A percentile compares a stretch with the other conserved stretches of the same genome.
phyloP scores from a whole-genome alignment of 352 stramenopile genomes.

The Vaucheria bursata region DNA sequence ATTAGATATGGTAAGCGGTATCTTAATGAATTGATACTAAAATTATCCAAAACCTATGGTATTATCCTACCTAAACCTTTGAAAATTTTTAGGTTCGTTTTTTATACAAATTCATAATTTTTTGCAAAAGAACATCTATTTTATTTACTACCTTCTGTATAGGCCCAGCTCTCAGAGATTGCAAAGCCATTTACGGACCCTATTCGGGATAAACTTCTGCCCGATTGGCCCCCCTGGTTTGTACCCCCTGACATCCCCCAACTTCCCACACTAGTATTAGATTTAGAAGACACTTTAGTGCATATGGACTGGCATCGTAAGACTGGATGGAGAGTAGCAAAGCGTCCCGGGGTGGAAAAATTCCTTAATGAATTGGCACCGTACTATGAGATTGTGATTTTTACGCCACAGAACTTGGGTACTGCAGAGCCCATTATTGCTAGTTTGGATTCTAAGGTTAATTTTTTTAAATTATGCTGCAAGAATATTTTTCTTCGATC shows the following conservation, averaged over 20 bases:
- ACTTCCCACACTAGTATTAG: slow-evolving; percentile 67
- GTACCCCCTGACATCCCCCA: slow-evolving; percentile 63
- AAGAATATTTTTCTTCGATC: too few species aligned
- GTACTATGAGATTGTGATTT: slow-evolving; percentile 81
- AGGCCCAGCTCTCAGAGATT: slow-evolving; percentile 10
- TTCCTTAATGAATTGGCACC: slow-evolving; percentile 68
- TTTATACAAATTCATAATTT: too few species aligned
- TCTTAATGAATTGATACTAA: too few species aligned
- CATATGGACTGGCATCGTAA: slow-evolving; percentile 64
- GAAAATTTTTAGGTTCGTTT: too few species aligned
- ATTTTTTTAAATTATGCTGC: too few species aligned
- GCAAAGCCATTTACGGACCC: slow-evolving; percentile 51
- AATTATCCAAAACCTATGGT: too few species aligned
- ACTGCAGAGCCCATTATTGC: slow-evolving; percentile 43
- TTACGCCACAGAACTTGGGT: slow-evolving; percentile 48
- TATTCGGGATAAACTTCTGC: slow-evolving; percentile 65
- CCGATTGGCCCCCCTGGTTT: slow-evolving; percentile 64
- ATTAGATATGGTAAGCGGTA: too few species aligned
- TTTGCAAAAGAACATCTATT: too few species aligned
- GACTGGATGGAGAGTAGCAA: slow-evolving; percentile 52
- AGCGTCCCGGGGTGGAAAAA: slow-evolving; percentile 69
- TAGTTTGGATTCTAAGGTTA: slow-evolving; percentile 19
- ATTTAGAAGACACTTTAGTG: slow-evolving; percentile 73
- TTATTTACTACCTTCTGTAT: background rate
- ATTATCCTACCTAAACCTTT: too few species aligned